phyloP scores from a whole-genome alignment of 106 monocot genomes.

The Dioscorea dumetorum region DNA sequence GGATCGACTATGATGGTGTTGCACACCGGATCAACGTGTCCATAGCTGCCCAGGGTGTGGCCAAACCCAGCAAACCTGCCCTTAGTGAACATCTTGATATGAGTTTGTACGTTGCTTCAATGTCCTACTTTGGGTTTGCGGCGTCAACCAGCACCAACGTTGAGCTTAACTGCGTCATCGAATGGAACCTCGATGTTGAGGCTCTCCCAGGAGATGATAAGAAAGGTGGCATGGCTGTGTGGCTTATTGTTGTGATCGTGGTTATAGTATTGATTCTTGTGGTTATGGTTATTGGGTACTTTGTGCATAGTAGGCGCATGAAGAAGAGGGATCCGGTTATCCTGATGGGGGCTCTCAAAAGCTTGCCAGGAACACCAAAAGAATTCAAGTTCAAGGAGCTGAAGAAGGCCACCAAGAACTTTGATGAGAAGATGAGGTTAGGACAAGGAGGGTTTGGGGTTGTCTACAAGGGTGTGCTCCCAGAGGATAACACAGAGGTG shows the following conservation, averaged over 20 bases:
- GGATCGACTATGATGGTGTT: slow-evolving; percentile 69
- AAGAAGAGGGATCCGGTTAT: slow-evolving; percentile 9
- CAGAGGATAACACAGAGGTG: slow-evolving; percentile 24
- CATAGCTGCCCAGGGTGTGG: slow-evolving; percentile 10
- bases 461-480: slow-evolving; percentile 60
- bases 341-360: slow-evolving; percentile 20
- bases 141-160: slow-evolving; percentile 32
- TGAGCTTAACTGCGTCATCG: slow-evolving; percentile 44
- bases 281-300: background rate
- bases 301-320: slow-evolving; percentile 1
- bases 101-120: slow-evolving; percentile 15
- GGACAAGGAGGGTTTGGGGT: slow-evolving; percentile 69
- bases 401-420: slow-evolving; percentile 54
- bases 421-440: slow-evolving; percentile 52
- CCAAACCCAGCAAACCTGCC: slow-evolving; percentile 23
- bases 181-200: slow-evolving; percentile 62
- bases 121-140: slow-evolving; percentile 65
- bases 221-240: background rate
- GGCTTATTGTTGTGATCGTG: slow-evolving; percentile 15
- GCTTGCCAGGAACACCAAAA: slow-evolving; percentile 61
- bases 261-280: slow-evolving; percentile 12
- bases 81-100: slow-evolving; percentile 46
- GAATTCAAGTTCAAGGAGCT: slow-evolving; percentile 69
- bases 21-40: slow-evolving; percentile 23
- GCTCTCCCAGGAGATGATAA: slow-evolving; percentile 4